These are phyloP conservation scores for Amanita molliuscula DNA, from an alignment of 768 basidiomycete genomes.

Conservation along the genomic window DNA sequence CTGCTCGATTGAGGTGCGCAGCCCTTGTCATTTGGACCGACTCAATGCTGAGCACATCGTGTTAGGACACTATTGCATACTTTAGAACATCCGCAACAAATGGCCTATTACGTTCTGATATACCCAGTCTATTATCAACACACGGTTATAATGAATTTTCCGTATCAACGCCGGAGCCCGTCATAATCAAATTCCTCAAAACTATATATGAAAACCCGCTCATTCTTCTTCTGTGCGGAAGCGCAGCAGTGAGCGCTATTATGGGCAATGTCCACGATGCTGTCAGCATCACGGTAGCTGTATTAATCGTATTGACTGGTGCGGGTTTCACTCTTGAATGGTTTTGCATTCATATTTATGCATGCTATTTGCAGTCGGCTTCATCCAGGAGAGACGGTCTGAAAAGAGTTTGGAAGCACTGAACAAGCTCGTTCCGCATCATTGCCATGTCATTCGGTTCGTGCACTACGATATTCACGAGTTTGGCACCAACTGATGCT, in stretches of 20 bases:
- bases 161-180: conserved; percentile 70
- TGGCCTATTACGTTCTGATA: conserved; percentile 55
- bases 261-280: conserved; percentile 98
- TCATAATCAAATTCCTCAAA: conserved; percentile 82
- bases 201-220: conserved; percentile 94
- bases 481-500: conserved; percentile 15
- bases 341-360: conserved; percentile 1
- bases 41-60: conserved; percentile 2
- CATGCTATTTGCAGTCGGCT: conserved; percentile 51
- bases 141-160: conserved; percentile 95
- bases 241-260: conserved; percentile 78
- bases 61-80: conserved; percentile 63
- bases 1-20: conserved; percentile 50
- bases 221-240: conserved; percentile 83
- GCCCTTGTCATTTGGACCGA: neutral
- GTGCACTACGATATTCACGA: conserved; percentile 6
- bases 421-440: conserved; percentile 95
- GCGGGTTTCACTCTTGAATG: conserved; percentile 12
- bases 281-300: conserved; percentile 84
- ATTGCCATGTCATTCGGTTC: conserved; percentile 79
- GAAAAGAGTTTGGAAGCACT: conserved; percentile 92
- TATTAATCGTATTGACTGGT: conserved; percentile 92
- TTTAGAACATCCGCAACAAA: conserved; percentile 52
- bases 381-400: conserved; percentile 90
- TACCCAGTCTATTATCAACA: conserved; percentile 50